Conservation (phyloP, 2,329 filamentous ascomycete genomes). For the Neophaeococcomyces mojaviensis region DNA sequence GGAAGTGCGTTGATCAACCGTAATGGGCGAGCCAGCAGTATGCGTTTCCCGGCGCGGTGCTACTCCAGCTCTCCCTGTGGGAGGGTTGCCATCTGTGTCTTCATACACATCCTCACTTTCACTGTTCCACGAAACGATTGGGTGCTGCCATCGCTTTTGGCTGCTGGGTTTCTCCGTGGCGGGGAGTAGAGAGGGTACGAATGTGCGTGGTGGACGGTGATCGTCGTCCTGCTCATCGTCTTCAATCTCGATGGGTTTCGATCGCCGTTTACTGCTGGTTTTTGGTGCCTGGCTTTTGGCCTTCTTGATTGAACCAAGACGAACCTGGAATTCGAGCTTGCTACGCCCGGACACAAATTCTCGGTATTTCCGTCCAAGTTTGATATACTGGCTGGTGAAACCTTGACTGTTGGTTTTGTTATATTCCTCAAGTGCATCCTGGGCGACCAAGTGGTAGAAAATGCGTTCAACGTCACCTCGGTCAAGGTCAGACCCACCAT, state of each 20-base stretch:
- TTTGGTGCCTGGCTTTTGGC: constrained; percentile 26
- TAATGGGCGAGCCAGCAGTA: constrained; percentile 38
- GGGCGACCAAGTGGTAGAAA: constrained; percentile 67
- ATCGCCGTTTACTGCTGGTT: constrained; percentile 24
- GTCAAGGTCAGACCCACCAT: constrained; percentile 61
- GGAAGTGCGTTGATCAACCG: constrained; percentile 34
- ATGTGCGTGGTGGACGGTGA: constrained; percentile 56
- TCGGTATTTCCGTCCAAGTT: constrained; percentile 36
- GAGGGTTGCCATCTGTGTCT: too few species aligned
- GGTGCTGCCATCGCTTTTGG: neutral
- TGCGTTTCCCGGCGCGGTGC: constrained; percentile 15
- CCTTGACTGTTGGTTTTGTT: constrained; percentile 54
- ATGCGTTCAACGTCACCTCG: constrained; percentile 74
- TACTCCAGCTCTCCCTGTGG: constrained; percentile 27
- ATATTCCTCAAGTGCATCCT: constrained; percentile 65
- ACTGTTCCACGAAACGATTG: neutral
- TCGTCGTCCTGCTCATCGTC: constrained; percentile 31
- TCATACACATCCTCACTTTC: constrained; percentile 38
- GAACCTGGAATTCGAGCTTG: constrained; percentile 47
- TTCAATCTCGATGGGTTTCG: constrained; percentile 24
- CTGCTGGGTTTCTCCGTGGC: neutral
- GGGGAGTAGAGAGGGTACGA: constrained; percentile 53
- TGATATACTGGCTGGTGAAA: constrained; percentile 65
- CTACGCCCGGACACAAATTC: constrained; percentile 40
- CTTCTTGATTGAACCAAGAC: constrained; percentile 39